Evolutionary conservation across 345 rosid species (phyloP).

Genomic region (Trapa incisa): DNA sequence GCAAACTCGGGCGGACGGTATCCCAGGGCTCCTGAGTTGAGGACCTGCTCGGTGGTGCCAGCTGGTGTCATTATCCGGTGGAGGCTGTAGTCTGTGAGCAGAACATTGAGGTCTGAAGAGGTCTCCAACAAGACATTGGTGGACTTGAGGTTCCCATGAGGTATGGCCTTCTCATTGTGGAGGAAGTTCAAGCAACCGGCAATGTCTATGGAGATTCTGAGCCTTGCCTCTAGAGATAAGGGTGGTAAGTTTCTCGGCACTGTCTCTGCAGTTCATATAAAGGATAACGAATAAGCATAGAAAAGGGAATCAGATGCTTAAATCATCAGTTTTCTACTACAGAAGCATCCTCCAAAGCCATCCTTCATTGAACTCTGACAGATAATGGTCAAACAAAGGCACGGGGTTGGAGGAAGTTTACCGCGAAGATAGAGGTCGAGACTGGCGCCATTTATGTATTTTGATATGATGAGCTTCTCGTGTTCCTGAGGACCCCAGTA

Average conservation of each 20-base stretch:
- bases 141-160: constrained; percentile 89
- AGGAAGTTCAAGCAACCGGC: constrained; percentile 70
- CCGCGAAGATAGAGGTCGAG: constrained; percentile 75
- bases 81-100: constrained; percentile 72
- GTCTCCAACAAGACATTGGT: constrained; percentile 56
- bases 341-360: neutral
- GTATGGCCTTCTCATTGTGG: constrained; percentile 72
- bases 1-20: constrained; percentile 87
- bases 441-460: constrained; percentile 44
- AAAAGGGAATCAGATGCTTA: neutral
- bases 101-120: constrained; percentile 32
- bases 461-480: constrained; percentile 68
- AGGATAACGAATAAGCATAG: neutral
- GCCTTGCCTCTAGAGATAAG: constrained; percentile 46
- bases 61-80: constrained; percentile 67
- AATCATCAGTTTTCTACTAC: neutral
- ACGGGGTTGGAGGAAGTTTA: constrained; percentile 14
- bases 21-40: constrained; percentile 80
- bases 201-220: constrained; percentile 41
- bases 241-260: constrained; percentile 36
- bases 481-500: constrained; percentile 83
- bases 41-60: constrained; percentile 81
- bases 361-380: neutral
- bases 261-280: constrained; percentile 32
- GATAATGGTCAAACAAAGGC: neutral